These are phyloP conservation scores for Cicer arietinum DNA, from an alignment of 306 rosid genomes.

Conservation along the genomic window DNA sequence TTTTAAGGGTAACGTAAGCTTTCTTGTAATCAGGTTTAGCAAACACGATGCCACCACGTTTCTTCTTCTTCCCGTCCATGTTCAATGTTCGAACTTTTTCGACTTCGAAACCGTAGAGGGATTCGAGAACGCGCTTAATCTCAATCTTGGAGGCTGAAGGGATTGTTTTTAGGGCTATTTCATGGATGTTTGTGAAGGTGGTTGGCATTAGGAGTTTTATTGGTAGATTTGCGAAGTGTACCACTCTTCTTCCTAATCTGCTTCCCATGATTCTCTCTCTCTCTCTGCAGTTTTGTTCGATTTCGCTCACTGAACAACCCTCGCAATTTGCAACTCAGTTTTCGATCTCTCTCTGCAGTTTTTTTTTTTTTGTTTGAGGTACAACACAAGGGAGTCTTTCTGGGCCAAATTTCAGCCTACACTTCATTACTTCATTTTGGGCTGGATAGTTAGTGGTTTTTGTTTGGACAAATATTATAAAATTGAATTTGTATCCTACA, in stretches of 20 bases:
- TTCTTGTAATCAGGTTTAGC: conserved; percentile 83
- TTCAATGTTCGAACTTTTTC: conserved; percentile 79
- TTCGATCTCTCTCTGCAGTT: no score
- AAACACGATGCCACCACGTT: conserved; percentile 66
- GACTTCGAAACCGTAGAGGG: conserved; percentile 88
- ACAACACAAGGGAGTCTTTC: no score
- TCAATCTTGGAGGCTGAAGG: conserved; percentile 96
- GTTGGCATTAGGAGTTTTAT: conserved; percentile 88
- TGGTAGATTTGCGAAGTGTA: conserved; percentile 84
- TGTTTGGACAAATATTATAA: no score
- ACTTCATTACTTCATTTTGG: no score
- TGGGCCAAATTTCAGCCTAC: no score
- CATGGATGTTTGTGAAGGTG: conserved; percentile 70
- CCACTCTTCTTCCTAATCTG: conserved; percentile 49
- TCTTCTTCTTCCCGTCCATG: conserved; percentile 93
- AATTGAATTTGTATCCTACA: no score
- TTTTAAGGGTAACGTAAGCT: conserved; percentile 79
- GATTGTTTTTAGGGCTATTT: conserved; percentile 84
- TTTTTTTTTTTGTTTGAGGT: no score
- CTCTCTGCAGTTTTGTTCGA: background rate
- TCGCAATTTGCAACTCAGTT: background rate
- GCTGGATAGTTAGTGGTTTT: no score
- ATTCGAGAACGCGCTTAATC: conserved; percentile 86
- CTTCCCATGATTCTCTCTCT: conserved; percentile 50
- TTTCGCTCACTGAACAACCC: background rate